phyloP scores from a whole-genome alignment of 2,329 filamentous ascomycete genomes.

The Macroventuria anomochaeta region DNA sequence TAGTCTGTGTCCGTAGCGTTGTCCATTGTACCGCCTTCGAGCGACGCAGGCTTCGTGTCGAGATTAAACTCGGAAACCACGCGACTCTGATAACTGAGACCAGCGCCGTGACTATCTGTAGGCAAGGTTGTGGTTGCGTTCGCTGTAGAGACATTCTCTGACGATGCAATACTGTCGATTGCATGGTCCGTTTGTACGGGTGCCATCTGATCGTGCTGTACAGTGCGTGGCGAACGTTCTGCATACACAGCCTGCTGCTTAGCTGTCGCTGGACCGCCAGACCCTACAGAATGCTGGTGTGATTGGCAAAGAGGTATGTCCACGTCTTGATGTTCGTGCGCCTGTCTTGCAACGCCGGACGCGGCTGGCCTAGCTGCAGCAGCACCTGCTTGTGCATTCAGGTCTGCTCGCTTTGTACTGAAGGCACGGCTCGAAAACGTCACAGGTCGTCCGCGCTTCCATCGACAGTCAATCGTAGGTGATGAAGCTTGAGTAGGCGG shows the following conservation, averaged over 20 bases:
- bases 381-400: not conserved
- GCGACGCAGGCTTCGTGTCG: not conserved
- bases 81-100: not conserved
- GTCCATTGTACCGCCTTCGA: not conserved
- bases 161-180: not conserved
- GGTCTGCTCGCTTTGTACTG: not conserved
- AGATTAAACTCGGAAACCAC: not conserved
- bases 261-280: not conserved
- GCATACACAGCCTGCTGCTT: not conserved
- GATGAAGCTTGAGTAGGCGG: conserved; percentile 4
- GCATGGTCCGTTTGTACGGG: not conserved
- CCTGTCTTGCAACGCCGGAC: not conserved
- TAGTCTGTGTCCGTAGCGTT: not conserved
- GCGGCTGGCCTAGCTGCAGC: too few species aligned
- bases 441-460: conserved; percentile 31
- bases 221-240: not conserved
- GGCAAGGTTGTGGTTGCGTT: not conserved
- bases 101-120: not conserved
- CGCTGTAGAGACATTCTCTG: not conserved
- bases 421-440: conserved; percentile 15
- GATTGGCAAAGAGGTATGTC: not conserved
- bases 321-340: not conserved
- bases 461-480: conserved; percentile 19
- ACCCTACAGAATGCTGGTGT: not conserved
- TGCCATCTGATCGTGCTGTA: not conserved